Evolutionary conservation across 768 basidiomycete genomes (phyloP), one percentile per base, ranked within the genome.

Genomic region (Russula ochroleuca): DNA sequence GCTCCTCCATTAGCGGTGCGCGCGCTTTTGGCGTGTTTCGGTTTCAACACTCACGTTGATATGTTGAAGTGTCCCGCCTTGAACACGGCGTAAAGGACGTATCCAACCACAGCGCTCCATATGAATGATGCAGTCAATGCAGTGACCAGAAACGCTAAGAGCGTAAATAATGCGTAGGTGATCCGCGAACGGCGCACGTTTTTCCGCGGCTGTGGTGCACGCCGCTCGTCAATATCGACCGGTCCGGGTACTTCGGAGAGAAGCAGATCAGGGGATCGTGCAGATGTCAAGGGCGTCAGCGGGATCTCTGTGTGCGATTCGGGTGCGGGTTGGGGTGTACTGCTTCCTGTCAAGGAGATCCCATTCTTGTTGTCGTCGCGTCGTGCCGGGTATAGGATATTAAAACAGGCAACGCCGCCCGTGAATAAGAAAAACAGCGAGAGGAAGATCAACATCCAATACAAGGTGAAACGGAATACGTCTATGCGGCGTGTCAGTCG

Each of bases 401-500:
- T 68, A 43, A 68, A 63, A 63, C 51, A 57, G n/a, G 68, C 68
- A 53, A 64, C 52, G 41, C 47, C 50, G 23, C 66, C 66, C 17
- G 57, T 50, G 59, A 61, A 23, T 19, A 68, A 28, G 57, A 64
- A 67, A 41, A 68, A 61, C 25, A 67, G 59, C 9, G 66, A 59
- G 38, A 67, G 38, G 55, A 68, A 68, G 40, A 68, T 59, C 40
- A 68, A 48, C 15, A 59, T 64, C 68, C 68, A 68, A 40, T 56
- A 68, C 38, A 68, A 68, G 8, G 66, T 68, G 59, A 64, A 68
- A 40, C 62, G 65, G 56, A 68, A 67, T n/a, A 64, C 68, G 19
- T 68, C 68, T 68, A 35, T 28, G 28, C 47, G 47, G 28, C n/a
- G 52, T 48, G 52, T 64, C 43, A 48, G 63, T 45, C 14, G 13